These are phyloP conservation scores for Thelonectria rubi DNA, from an alignment of 2,329 filamentous ascomycete genomes.

Conservation along the genomic window DNA sequence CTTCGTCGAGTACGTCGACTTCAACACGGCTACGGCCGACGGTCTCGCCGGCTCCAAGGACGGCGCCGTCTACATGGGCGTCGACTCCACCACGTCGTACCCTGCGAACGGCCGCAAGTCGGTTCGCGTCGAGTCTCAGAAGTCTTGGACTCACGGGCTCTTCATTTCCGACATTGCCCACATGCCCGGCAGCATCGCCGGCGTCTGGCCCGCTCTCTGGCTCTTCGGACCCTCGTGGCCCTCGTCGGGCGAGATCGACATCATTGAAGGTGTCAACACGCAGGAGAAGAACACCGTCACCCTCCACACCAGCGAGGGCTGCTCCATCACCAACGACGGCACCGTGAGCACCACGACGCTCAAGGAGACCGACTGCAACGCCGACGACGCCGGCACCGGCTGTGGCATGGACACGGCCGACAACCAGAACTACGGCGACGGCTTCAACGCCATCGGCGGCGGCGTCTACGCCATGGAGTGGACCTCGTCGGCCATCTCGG, in stretches of 20 bases:
- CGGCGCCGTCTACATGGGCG: constrained; percentile 72
- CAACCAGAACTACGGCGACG: constrained; percentile 68
- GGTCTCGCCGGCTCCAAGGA: constrained; percentile 67
- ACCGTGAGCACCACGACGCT: constrained; percentile 56
- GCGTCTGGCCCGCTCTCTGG: constrained; percentile 81
- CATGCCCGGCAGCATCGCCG: constrained; percentile 78
- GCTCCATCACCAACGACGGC: constrained; percentile 61
- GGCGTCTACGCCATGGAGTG: constrained; percentile 82
- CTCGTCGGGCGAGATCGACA: constrained; percentile 76
- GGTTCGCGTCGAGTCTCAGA: constrained; percentile 73
- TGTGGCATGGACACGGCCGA: constrained; percentile 65
- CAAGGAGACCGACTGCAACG: constrained; percentile 65
- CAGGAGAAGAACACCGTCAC: constrained; percentile 69
- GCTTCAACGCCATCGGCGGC: constrained; percentile 75
- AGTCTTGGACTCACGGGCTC: constrained; percentile 73
- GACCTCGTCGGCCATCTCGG: constrained; percentile 74
- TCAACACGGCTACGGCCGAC: constrained; percentile 63
- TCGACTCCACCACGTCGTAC: constrained; percentile 68
- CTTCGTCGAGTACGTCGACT: constrained; percentile 74
- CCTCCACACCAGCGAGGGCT: constrained; percentile 72
- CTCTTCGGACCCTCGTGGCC: constrained; percentile 77
- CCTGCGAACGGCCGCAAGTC: constrained; percentile 71
- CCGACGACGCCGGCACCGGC: constrained; percentile 61
- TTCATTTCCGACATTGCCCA: constrained; percentile 78
- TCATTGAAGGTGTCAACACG: constrained; percentile 79